These are phyloP conservation scores for Oxytropis ochrocephala DNA, from an alignment of 306 rosid genomes.

Conservation along the genomic window DNA sequence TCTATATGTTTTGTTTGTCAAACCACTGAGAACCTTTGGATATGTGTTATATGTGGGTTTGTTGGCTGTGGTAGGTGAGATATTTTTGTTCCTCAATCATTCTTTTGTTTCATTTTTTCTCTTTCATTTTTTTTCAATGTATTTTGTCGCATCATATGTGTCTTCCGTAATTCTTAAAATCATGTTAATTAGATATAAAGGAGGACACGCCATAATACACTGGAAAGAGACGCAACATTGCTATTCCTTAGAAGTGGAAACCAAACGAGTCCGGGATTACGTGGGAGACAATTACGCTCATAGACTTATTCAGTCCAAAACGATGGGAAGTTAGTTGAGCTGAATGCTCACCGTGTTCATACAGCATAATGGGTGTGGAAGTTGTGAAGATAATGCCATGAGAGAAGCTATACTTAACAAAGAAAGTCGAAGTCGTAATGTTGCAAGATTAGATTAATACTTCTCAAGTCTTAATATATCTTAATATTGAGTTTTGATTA, in stretches of 20 bases:
- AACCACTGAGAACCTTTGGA: too few relatives aligned
- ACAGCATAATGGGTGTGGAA: conserved; percentile 51
- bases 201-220: conserved; percentile 88
- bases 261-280: conserved; percentile 92
- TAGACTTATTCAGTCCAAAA: conserved; percentile 87
- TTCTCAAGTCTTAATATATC: not conserved
- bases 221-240: too few relatives aligned
- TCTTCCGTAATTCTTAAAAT: conserved; percentile 11
- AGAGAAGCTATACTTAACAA: conserved; percentile 80
- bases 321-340: conserved; percentile 92
- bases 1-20: too few relatives aligned
- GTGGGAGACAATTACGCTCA: conserved; percentile 95
- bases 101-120: not conserved
- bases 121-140: not conserved
- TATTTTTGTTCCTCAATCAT: not conserved
- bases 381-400: conserved; percentile 59
- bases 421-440: conserved; percentile 91
- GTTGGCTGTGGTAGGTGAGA: conserved; percentile 97
- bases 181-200: conserved; percentile 58
- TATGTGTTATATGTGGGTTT: conserved; percentile 93
- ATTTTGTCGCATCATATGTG: not conserved
- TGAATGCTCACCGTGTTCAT: conserved; percentile 60
- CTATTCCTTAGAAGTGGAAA: conserved; percentile 90
- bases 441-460: conserved; percentile 11
- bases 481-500: conserved; percentile 4